Conservation (phyloP, 169 alveolate genomes). For the Prorocentrum cordatum region DNA sequence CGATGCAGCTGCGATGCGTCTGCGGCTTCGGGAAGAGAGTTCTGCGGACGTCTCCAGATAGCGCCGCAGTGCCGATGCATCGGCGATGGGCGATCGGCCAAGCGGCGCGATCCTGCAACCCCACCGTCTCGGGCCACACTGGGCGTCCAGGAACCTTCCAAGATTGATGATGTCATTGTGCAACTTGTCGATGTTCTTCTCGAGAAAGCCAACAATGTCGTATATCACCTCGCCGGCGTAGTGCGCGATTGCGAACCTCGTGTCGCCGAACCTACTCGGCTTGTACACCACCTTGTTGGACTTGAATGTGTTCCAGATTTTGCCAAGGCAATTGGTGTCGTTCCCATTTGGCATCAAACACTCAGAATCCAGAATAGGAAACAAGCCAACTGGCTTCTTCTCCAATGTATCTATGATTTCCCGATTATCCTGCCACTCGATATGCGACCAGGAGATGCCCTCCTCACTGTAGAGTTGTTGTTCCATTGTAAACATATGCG, state of each 20-base stretch:
- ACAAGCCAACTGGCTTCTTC: conserved; percentile 26
- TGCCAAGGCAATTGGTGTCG: neutral
- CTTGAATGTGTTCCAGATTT: conserved; percentile 18
- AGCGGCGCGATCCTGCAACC: too few relatives aligned
- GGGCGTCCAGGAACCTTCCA: too few relatives aligned
- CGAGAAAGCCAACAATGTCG: neutral
- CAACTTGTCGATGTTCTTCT: conserved; percentile 51
- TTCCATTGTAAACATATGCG: conserved; percentile 68
- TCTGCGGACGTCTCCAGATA: too few relatives aligned
- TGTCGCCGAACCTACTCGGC: conserved; percentile 25
- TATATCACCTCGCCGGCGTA: conserved; percentile 64
- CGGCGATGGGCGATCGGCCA: too few relatives aligned
- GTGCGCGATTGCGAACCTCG: conserved; percentile 30
- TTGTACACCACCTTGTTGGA: conserved; percentile 23
- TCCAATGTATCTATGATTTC: conserved; percentile 54
- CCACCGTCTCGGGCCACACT: too few relatives aligned
- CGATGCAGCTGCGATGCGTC: too few relatives aligned
- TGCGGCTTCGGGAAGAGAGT: too few relatives aligned
- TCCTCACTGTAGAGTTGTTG: conserved; percentile 27
- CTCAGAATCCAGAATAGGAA: conserved; percentile 45
- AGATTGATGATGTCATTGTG: conserved; percentile 43
- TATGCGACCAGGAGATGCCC: conserved; percentile 51
- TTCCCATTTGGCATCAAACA: conserved; percentile 20
- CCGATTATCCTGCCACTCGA: conserved; percentile 64
- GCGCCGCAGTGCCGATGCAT: too few relatives aligned